phyloP scores from a whole-genome alignment of 208 protist species.

The Leishmania tarentolae region DNA sequence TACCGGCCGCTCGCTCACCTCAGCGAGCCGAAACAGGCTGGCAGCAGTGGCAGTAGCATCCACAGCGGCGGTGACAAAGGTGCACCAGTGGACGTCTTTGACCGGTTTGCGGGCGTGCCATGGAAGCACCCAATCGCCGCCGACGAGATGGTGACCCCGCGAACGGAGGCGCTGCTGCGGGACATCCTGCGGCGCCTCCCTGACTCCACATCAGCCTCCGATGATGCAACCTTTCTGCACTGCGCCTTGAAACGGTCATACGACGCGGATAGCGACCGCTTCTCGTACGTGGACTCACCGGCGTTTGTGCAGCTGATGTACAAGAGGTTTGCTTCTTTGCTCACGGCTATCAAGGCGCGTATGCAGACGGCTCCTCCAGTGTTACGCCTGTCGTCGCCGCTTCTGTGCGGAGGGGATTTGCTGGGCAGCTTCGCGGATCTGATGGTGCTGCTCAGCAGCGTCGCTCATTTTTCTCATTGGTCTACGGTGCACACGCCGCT shows the following conservation, averaged over 20 bases:
- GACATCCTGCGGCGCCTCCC: background rate
- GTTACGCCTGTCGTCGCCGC: constrained; percentile 42
- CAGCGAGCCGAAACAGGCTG: background rate
- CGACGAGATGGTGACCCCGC: constrained; percentile 21
- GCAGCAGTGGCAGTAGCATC: background rate
- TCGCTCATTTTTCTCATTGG: constrained; percentile 52
- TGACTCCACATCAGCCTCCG: background rate
- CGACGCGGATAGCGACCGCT: constrained; percentile 17
- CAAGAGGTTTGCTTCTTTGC: constrained; percentile 13
- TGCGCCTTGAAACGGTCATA: constrained; percentile 26
- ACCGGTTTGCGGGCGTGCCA: constrained; percentile 3
- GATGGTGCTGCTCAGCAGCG: constrained; percentile 43
- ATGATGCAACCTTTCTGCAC: constrained; percentile 23
- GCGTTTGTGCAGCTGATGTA: constrained; percentile 11
- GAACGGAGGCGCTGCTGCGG: constrained; percentile 9
- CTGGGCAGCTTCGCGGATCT: constrained; percentile 75
- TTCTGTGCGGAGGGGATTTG: constrained; percentile 77
- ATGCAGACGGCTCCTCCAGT: constrained; percentile 29
- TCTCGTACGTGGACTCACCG: constrained; percentile 17
- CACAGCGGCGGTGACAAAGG: background rate
- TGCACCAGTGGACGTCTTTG: background rate
- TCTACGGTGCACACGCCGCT: constrained; percentile 60
- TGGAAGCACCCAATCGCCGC: constrained; percentile 13
- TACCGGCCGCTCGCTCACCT: constrained; percentile 13
- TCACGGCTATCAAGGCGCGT: background rate